Evolutionary conservation across 495 filamentous ascomycete genomes (phyloP).

Genomic region (Pyrenula aspistea): DNA sequence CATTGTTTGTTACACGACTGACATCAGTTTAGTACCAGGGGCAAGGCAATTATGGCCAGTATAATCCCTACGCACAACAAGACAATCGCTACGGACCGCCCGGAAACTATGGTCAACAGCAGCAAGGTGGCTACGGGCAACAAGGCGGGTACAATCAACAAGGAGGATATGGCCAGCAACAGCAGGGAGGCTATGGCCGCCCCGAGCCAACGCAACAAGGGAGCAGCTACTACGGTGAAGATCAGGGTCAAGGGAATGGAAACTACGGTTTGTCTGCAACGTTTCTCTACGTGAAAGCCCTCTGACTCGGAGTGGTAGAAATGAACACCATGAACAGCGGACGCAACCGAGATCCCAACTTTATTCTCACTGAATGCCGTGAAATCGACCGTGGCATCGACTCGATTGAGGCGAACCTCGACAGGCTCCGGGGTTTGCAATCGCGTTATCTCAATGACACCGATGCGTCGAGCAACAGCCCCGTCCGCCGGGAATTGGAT

Average conservation of each 20-base stretch:
- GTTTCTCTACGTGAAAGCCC: constrained; percentile 6
- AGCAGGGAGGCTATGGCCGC: constrained; percentile 15
- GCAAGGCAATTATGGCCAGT: constrained; percentile 43
- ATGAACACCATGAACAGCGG: constrained; percentile 47
- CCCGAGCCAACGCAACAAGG: constrained; percentile 8
- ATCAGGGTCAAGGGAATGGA: constrained; percentile 25
- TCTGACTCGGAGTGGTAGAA: constrained; percentile 41
- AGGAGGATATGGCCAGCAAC: constrained; percentile 32
- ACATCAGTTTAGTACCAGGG: neutral
- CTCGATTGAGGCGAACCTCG: constrained; percentile 27
- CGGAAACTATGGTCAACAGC: constrained; percentile 11
- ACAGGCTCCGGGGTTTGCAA: constrained; percentile 3
- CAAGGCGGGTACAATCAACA: constrained; percentile 6
- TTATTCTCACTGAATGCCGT: constrained; percentile 71
- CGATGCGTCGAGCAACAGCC: constrained; percentile 11
- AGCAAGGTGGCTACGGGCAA: constrained; percentile 18
- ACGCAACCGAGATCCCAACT: constrained; percentile 47
- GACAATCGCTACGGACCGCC: constrained; percentile 27
- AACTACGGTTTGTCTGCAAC: constrained; percentile 22
- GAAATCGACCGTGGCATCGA: constrained; percentile 61
- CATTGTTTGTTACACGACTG: neutral
- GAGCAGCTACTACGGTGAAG: constrained; percentile 35
- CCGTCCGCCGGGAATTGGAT: constrained; percentile 33
- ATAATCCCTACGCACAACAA: constrained; percentile 48
- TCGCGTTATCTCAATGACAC: constrained; percentile 34